Evolutionary conservation across 228 moss, liverwort and hornwort species (phyloP).

Genomic region (Sphagnum fallax): DNA sequence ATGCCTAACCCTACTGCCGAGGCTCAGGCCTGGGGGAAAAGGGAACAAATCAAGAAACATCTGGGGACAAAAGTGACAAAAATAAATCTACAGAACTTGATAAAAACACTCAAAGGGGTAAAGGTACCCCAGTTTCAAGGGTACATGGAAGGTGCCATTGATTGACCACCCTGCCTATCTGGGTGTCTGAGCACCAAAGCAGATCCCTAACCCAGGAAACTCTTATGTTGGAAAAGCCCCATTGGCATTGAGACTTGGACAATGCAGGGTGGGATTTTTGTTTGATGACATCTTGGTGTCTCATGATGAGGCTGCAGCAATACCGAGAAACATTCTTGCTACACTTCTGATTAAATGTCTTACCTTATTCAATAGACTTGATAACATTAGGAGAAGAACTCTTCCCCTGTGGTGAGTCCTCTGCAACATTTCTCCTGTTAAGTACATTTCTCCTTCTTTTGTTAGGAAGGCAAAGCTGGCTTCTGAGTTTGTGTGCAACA

Average conservation of each 20-base stretch:
- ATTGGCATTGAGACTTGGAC: conserved; percentile 99
- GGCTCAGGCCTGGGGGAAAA: no score
- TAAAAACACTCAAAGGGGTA: background rate
- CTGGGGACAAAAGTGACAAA: no score
- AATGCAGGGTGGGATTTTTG: conserved; percentile 90
- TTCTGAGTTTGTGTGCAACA: background rate
- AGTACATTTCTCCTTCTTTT: no score
- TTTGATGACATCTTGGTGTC: conserved; percentile 87
- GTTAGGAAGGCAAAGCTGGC: no score
- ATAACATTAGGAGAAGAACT: conserved; percentile 52
- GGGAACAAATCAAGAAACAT: no score
- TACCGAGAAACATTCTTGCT: conserved; percentile 54
- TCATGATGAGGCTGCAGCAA: conserved; percentile 51
- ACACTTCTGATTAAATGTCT: conserved; percentile 36
- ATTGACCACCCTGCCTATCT: conserved; percentile 79
- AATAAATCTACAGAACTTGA: no score
- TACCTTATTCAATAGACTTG: conserved; percentile 35
- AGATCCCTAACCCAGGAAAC: conserved; percentile 75
- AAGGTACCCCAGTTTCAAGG: conserved; percentile 82
- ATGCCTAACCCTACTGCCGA: no score
- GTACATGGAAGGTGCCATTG: conserved; percentile 72
- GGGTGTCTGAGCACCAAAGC: conserved; percentile 74
- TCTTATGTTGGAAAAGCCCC: conserved; percentile 73
- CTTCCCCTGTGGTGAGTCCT: conserved; percentile 22
- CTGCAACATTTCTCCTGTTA: background rate